Evolutionary conservation across 2,329 filamentous ascomycete species (phyloP).

Genomic region (Onygenales sp.): DNA sequence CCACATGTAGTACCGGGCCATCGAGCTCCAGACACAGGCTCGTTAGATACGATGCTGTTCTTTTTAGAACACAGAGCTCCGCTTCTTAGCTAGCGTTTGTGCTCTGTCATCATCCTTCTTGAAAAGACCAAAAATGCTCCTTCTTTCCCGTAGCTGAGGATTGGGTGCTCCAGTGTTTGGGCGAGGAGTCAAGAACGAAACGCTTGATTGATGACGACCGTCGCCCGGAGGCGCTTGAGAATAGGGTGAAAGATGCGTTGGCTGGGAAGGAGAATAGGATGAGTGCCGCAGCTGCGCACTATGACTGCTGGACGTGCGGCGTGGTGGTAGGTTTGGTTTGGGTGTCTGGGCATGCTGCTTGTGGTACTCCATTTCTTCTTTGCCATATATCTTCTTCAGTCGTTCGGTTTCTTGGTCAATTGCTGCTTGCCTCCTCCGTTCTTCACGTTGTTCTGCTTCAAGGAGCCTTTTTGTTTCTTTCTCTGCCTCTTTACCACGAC

Average conservation of each 20-base stretch:
- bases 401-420: constrained; percentile 72
- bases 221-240: constrained; percentile 7
- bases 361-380: constrained; percentile 27
- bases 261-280: constrained; percentile 13
- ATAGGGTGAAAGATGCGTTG: constrained; percentile 9
- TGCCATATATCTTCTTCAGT: constrained; percentile 50
- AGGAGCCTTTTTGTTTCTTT: constrained; percentile 43
- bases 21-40: not conserved
- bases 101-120: constrained; percentile 23
- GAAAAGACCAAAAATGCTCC: constrained; percentile 37
- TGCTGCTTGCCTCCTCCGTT: constrained; percentile 42
- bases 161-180: constrained; percentile 13
- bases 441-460: constrained; percentile 44
- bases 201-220: constrained; percentile 3
- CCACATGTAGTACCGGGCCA: not conserved
- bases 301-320: constrained; percentile 7
- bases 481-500: constrained; percentile 42
- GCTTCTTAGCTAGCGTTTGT: constrained; percentile 33
- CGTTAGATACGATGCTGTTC: not conserved
- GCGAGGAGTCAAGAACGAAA: constrained; percentile 13
- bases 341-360: constrained; percentile 9
- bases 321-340: constrained; percentile 13
- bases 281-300: constrained; percentile 6
- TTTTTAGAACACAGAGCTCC: constrained; percentile 34
- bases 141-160: constrained; percentile 26